Conservation (phyloP, 495 filamentous ascomycete species). For the Aspergillus cristatus region DNA sequence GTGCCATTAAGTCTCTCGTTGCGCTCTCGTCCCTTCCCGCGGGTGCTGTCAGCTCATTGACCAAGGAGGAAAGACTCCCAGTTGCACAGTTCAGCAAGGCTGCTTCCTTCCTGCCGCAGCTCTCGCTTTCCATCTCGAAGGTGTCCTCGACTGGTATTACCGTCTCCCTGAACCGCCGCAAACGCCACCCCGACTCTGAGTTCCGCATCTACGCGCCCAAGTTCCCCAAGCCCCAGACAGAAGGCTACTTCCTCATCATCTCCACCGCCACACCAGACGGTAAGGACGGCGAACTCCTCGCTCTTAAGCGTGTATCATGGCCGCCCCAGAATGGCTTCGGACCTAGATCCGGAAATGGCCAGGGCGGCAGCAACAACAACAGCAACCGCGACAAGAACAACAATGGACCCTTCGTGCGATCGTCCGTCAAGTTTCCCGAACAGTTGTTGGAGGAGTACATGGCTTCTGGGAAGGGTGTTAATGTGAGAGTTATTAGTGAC, state of each 20-base stretch:
- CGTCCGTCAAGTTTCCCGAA: constrained; percentile 53
- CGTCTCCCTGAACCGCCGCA: constrained; percentile 56
- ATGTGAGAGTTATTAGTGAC: constrained; percentile 73
- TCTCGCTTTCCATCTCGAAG: constrained; percentile 53
- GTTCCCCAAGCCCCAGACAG: constrained; percentile 91
- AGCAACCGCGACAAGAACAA: constrained; percentile 14
- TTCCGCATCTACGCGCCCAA: constrained; percentile 72
- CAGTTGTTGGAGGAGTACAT: constrained; percentile 16
- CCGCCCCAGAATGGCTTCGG: constrained; percentile 19
- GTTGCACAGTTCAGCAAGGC: constrained; percentile 43
- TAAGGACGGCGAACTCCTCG: constrained; percentile 64
- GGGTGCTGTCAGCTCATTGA: constrained; percentile 15
- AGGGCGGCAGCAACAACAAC: constrained; percentile 17
- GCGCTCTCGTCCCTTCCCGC: constrained; percentile 20
- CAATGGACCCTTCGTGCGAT: constrained; percentile 18
- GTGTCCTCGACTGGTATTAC: constrained; percentile 52
- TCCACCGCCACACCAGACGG: constrained; percentile 39
- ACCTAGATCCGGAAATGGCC: constrained; percentile 5
- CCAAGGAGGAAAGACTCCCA: constrained; percentile 13
- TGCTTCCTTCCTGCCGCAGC: constrained; percentile 52
- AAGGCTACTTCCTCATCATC: constrained; percentile 84
- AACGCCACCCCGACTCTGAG: constrained; percentile 50
- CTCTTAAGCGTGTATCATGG: constrained; percentile 80
- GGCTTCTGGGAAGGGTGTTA: constrained; percentile 31
- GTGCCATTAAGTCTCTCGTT: constrained; percentile 13